Evolutionary conservation across 2,329 filamentous ascomycete species (phyloP).

Genomic region (Eurotiales sp.): DNA sequence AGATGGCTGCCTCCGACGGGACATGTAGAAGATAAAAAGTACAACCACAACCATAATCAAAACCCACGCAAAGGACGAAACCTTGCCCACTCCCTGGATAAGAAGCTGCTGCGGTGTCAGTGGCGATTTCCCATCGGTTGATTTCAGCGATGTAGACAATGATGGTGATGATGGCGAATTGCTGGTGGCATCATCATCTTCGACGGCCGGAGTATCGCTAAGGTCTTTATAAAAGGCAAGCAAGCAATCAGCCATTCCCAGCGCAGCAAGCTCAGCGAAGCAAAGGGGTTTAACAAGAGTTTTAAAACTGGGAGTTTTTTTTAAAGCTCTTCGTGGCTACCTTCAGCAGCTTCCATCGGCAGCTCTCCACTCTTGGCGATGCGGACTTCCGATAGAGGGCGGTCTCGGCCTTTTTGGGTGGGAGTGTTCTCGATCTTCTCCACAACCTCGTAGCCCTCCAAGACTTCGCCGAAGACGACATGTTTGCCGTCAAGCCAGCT

Average conservation of each 20-base stretch:
- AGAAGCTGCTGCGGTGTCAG: conserved; percentile 12
- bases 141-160: neutral
- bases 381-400: conserved; percentile 57
- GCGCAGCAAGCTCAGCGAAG: conserved; percentile 19
- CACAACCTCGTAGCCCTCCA: conserved; percentile 64
- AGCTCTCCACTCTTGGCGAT: conserved; percentile 65
- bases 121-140: neutral
- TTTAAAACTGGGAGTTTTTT: conserved; percentile 18
- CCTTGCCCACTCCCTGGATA: neutral
- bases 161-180: conserved; percentile 3
- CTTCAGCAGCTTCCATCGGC: conserved; percentile 52
- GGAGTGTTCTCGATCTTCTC: conserved; percentile 62
- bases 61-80: conserved; percentile 18
- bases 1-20: neutral
- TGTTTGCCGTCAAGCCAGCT: conserved; percentile 62
- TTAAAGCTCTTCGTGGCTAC: conserved; percentile 65
- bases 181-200: conserved; percentile 4
- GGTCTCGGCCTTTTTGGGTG: conserved; percentile 53
- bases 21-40: conserved; percentile 17
- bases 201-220: conserved; percentile 5
- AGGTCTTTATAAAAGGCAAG: conserved; percentile 20
- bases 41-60: conserved; percentile 20
- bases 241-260: conserved; percentile 32
- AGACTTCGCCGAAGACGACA: conserved; percentile 66
- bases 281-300: neutral